Evolutionary conservation across 306 rosid genomes (phyloP).

Genomic region (Calophaca sinica): DNA sequence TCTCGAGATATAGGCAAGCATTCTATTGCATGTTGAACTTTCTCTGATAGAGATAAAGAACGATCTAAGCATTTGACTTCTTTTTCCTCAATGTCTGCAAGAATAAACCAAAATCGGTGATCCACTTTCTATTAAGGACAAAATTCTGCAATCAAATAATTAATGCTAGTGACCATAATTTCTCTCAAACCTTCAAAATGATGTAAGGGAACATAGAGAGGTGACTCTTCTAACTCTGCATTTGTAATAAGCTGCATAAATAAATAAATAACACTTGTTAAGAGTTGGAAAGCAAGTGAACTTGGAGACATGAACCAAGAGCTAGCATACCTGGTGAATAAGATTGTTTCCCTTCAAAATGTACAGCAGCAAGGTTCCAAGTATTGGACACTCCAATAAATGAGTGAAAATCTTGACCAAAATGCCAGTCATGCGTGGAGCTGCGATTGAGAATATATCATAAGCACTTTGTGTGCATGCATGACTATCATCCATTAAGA

Average conservation of each 20-base stretch:
- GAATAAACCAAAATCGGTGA: constrained; percentile 24
- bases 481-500: background rate
- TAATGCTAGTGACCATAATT: background rate
- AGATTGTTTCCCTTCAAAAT: constrained; percentile 76
- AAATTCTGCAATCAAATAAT: constrained; percentile 10
- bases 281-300: background rate
- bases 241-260: constrained; percentile 74
- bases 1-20: constrained; percentile 60
- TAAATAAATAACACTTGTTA: constrained; percentile 17
- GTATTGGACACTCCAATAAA: constrained; percentile 70
- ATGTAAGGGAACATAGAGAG: constrained; percentile 77
- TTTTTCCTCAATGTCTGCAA: constrained; percentile 61
- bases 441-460: constrained; percentile 47
- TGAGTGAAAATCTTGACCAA: constrained; percentile 68
- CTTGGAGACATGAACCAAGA: background rate
- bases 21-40: constrained; percentile 65
- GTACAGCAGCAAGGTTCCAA: constrained; percentile 70
- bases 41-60: constrained; percentile 62
- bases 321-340: constrained; percentile 67
- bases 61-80: constrained; percentile 65
- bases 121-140: constrained; percentile 13
- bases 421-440: constrained; percentile 90
- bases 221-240: constrained; percentile 78
- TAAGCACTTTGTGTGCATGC: constrained; percentile 38
- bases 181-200: constrained; percentile 64